Base-by-base conservation (phyloP, 2,329 filamentous ascomycete genomes). In the Beauveria australis region DNA sequence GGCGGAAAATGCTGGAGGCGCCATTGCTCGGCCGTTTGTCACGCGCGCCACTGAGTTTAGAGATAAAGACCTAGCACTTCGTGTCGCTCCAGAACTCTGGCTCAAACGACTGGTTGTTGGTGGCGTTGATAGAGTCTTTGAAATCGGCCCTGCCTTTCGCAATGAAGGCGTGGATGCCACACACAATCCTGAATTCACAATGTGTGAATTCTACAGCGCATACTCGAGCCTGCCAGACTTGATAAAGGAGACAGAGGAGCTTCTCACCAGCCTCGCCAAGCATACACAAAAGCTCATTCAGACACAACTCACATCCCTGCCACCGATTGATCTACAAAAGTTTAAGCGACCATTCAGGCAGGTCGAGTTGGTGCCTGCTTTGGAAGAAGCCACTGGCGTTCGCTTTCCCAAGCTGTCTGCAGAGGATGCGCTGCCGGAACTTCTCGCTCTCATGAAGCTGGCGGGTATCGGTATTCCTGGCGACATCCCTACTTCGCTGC, bases 171-270 rank as follows among this genome's bases (percentile, higher is more conserved):
- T 96, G 41, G 92, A 97, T 72, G 83, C 83, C 33, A 96, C 91
- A 0, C 94, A 99, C 72, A 99, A 99, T 70, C 93, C 94, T 0
- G 94, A 99, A 71, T 99, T 97, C 75, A 94, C 90, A 49, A 97
- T 91, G 63, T 97, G 93, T 78, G 94, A 99, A 75, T 97, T 96
- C 75, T 99, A 99, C 75, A 87, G 89, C 63, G 88, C 92, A 3
- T 95, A 92, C 68, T 86, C 88, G 63, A 89, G 88, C 64, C 81
- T 97, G 0, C 77, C 86, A 41, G 84, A 89, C 47, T 77, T 97
- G 55, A 92, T 96, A 69, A 71, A 74, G 22, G 84, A 86, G 70
- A 97, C 93, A 1, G 89, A 94, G 71, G 76, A 80, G 16, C 74
- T 97, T 53, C 74, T 97, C 37, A 76, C 71, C 40, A 79, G 81